These are phyloP conservation scores for Chimonanthus salicifolius DNA, from an alignment of 164 flowering plant genomes.

Conservation along the genomic window DNA sequence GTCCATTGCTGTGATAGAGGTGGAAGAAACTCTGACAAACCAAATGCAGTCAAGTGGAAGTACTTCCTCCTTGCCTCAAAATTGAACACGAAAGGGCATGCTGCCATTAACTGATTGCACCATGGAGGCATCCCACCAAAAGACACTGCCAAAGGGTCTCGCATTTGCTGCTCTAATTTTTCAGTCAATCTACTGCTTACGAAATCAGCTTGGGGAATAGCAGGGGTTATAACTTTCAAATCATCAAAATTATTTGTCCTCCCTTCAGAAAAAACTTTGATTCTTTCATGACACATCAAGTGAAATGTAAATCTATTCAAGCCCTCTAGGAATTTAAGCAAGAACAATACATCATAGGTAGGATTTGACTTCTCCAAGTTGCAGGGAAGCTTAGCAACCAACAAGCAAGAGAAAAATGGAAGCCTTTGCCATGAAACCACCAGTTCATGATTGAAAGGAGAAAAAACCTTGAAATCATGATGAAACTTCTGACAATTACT, in stretches of 20 bases:
- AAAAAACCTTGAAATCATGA: conserved; percentile 8
- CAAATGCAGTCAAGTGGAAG: conserved; percentile 56
- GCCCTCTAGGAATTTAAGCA: conserved; percentile 66
- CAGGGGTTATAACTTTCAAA: conserved; percentile 27
- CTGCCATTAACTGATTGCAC: conserved; percentile 66
- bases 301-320: conserved; percentile 48
- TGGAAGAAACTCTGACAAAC: conserved; percentile 28
- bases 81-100: conserved; percentile 76
- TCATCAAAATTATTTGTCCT: conserved; percentile 37
- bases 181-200: conserved; percentile 68
- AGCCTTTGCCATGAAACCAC: conserved; percentile 18
- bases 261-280: conserved; percentile 54
- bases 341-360: conserved; percentile 45
- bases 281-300: conserved; percentile 42
- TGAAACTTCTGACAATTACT: conserved; percentile 7
- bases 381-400: conserved; percentile 36
- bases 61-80: conserved; percentile 75
- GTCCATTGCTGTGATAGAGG: conserved; percentile 10
- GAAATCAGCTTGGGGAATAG: conserved; percentile 61
- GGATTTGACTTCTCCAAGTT: conserved; percentile 52
- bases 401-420: conserved; percentile 36
- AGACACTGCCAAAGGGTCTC: conserved; percentile 53
- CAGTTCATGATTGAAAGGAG: conserved; percentile 17
- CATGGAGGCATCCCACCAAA: conserved; percentile 74
- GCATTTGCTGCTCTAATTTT: conserved; percentile 88